A percentile compares a stretch with the other conserved stretches of the same genome.
phyloP scores from a whole-genome alignment of 1,284 basidiomycete species.

The Apiotrichum laibachii region DNA sequence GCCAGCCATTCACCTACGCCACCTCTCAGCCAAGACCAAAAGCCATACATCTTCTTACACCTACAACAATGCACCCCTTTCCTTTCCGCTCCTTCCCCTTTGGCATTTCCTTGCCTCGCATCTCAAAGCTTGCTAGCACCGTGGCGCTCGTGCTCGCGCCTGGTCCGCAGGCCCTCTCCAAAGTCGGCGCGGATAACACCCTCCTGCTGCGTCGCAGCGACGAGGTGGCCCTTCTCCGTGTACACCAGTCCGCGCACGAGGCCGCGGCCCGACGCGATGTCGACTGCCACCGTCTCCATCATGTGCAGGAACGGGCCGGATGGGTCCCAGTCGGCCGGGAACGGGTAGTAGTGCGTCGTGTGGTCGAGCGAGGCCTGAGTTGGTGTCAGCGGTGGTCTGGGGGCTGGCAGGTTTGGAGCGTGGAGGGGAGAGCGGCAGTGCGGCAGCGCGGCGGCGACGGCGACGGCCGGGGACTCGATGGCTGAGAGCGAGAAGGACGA shows the following conservation, averaged over 20 bases:
- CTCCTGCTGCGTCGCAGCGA: conserved; percentile 79
- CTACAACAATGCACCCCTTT: no score
- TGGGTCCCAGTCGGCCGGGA: conserved; percentile 70
- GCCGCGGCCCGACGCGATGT: conserved; percentile 63
- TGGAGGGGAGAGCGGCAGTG: not conserved
- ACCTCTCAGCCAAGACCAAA: no score
- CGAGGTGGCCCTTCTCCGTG: conserved; percentile 64
- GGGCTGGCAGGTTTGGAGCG: not conserved
- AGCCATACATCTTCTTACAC: no score
- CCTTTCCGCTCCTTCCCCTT: no score
- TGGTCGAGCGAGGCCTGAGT: conserved; percentile 77
- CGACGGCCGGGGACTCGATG: not conserved
- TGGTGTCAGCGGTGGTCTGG: not conserved
- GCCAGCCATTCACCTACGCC: no score
- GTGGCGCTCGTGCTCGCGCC: conserved; percentile 23
- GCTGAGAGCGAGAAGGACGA: no score
- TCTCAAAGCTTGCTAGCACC: conserved; percentile 32
- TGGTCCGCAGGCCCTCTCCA: conserved; percentile 8
- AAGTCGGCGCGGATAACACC: conserved; percentile 58
- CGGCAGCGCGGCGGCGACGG: no score
- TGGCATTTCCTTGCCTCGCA: no score
- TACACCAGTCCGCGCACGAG: conserved; percentile 76
- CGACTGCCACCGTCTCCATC: conserved; percentile 65
- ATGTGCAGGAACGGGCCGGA: conserved; percentile 77
- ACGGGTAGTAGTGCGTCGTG: conserved; percentile 73